These are phyloP conservation scores for Cantharellus anzutake DNA, from an alignment of 768 basidiomycete species.

Conservation along the genomic window DNA sequence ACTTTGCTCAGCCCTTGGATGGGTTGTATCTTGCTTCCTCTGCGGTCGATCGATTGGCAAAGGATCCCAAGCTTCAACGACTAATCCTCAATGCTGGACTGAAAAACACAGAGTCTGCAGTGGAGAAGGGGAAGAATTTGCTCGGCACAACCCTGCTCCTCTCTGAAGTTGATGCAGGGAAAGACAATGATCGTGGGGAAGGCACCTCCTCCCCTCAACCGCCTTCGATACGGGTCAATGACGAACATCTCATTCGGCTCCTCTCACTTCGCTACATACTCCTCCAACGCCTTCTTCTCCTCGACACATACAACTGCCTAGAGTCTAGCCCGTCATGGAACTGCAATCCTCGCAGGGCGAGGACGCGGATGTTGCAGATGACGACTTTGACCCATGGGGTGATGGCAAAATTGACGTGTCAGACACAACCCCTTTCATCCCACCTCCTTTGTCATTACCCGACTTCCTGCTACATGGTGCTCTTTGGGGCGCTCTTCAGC, in stretches of 20 bases:
- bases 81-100: constrained; percentile 45
- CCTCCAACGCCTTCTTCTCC: constrained; percentile 44
- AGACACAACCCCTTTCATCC: constrained; percentile 1
- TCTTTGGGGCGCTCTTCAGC: constrained; percentile 34
- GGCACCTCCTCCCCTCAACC: not conserved
- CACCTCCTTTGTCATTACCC: constrained; percentile 33
- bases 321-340: constrained; percentile 16
- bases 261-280: constrained; percentile 37
- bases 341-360: constrained; percentile 24
- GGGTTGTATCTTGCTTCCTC: constrained; percentile 56
- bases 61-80: constrained; percentile 34
- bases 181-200: constrained; percentile 10
- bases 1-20: constrained; percentile 36
- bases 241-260: constrained; percentile 3
- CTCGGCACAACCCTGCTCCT: constrained; percentile 12
- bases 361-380: constrained; percentile 52
- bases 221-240: not conserved
- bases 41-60: constrained; percentile 45
- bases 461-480: constrained; percentile 45
- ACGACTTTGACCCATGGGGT: constrained; percentile 15
- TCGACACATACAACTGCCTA: constrained; percentile 56
- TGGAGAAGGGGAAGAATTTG: constrained; percentile 28
- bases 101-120: constrained; percentile 31
- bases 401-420: constrained; percentile 1
- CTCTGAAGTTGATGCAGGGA: constrained; percentile 9